These are phyloP conservation scores for Leishmania amazonensis DNA, from an alignment of 208 protist genomes.

Conservation along the genomic window DNA sequence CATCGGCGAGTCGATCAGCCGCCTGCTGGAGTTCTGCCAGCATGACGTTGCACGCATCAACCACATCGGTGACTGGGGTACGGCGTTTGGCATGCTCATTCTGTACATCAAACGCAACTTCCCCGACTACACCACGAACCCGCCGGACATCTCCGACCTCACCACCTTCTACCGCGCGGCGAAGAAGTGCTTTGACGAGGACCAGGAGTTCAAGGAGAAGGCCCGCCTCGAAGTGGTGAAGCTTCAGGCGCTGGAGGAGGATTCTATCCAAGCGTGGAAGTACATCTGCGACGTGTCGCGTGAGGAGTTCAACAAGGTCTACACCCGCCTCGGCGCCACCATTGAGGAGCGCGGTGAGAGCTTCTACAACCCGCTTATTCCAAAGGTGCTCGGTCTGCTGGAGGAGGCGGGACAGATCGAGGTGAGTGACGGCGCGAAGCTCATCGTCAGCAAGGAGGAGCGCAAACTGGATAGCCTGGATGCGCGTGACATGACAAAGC, in stretches of 20 bases:
- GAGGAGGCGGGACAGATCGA: constrained; percentile 78
- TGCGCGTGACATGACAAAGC: constrained; percentile 83
- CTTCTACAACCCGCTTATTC: constrained; percentile 96
- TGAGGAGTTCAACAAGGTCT: constrained; percentile 94
- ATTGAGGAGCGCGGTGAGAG: constrained; percentile 96
- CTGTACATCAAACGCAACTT: constrained; percentile 94
- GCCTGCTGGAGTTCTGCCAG: constrained; percentile 94
- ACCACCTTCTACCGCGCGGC: constrained; percentile 95
- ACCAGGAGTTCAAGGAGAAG: constrained; percentile 92
- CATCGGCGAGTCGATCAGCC: constrained; percentile 96
- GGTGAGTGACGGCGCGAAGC: constrained; percentile 88
- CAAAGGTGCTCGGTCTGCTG: constrained; percentile 77
- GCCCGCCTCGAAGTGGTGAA: constrained; percentile 92
- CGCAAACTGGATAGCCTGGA: constrained; percentile 65
- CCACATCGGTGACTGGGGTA: constrained; percentile 99
- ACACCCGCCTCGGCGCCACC: constrained; percentile 84
- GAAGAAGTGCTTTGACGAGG: constrained; percentile 95
- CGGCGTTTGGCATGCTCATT: constrained; percentile 99
- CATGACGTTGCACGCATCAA: constrained; percentile 96
- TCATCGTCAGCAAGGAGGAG: constrained; percentile 78
- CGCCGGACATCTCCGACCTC: constrained; percentile 94
- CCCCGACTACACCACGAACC: constrained; percentile 88
- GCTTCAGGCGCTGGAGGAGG: constrained; percentile 84
- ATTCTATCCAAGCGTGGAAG: constrained; percentile 88
- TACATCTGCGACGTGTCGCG: constrained; percentile 95